Base-by-base conservation (phyloP, 495 filamentous ascomycete genomes). In the Neurospora intermedia region DNA sequence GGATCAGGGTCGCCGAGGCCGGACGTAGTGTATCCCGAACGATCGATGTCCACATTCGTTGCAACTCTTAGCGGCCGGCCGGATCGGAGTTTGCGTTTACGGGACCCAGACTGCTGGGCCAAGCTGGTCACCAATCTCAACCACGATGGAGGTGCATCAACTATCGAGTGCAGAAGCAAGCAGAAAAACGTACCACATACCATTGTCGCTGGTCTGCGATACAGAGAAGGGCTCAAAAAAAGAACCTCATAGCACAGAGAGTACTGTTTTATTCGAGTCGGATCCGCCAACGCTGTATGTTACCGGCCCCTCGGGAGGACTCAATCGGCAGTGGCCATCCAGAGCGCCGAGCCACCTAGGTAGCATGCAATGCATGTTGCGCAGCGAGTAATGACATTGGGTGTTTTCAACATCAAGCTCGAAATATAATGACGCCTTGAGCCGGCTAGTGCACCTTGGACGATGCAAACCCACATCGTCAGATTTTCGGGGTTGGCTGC, bases 221-320 rank as follows among this genome's bases (percentile, higher is more conserved):
- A 66, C 54, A 66, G 27, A 38, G 6, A 3, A 66, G 27, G 54
- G 54, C 27, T 7, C 7, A 10, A 35, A 66, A 66, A 38, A 66
- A 66, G 54, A 18, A 38, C 27, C 54, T 35, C 27, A 59, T 59
- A 15, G 48, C 48, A 38, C 15, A 13, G 54, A 66, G 27, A 35
- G 15, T 16, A 38, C 48, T 35, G 18, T 66, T 66, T 38, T 35
- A 35, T 38, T 66, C 54, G 54, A 27, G 54, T 35, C 54, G 54
- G 54, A 66, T 35, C 54, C 54, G 54, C 54, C 54, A 16, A 66
- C 35, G 54, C 6, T 66, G 54, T 35, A 43, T 72, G 74, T 70
- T 78, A 73, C 77, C 78, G 72, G 70, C 48, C 74, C 31, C 48
- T 43, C 43, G 78, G 77, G 73, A 77, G 70, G 73, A 38, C 69